Conservation (phyloP, 495 filamentous ascomycete species). For the Schizothecium vesticola region DNA sequence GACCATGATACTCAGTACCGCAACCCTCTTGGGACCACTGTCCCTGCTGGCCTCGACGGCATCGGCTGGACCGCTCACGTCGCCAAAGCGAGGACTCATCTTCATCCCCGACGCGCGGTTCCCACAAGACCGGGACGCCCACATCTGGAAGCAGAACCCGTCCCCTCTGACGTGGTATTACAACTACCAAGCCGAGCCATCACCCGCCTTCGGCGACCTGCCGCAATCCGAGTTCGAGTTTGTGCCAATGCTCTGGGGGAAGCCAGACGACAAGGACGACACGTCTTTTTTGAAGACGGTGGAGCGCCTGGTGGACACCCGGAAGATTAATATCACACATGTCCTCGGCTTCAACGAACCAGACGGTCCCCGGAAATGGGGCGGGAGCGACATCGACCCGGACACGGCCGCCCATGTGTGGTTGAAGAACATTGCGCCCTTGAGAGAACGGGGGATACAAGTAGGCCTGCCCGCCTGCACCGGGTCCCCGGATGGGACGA, state of each 20-base stretch:
- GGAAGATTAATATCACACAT: slow-evolving; percentile 55
- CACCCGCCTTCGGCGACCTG: slow-evolving; percentile 39
- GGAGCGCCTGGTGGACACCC: slow-evolving; percentile 39
- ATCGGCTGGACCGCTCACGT: slow-evolving; percentile 29
- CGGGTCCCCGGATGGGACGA: slow-evolving; percentile 48
- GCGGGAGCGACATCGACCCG: slow-evolving; percentile 56
- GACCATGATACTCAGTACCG: background rate
- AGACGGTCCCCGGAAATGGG: slow-evolving; percentile 46
- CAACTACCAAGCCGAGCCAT: slow-evolving; percentile 58
- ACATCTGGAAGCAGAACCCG: slow-evolving; percentile 48
- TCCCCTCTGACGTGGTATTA: slow-evolving; percentile 76
- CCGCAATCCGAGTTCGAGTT: slow-evolving; percentile 55
- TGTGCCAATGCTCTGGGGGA: slow-evolving; percentile 78
- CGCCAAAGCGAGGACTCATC: slow-evolving; percentile 65
- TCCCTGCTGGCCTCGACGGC: slow-evolving; percentile 11
- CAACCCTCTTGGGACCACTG: background rate
- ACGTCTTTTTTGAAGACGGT: slow-evolving; percentile 53
- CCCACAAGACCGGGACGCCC: slow-evolving; percentile 46
- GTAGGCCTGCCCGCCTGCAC: slow-evolving; percentile 57
- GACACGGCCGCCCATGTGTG: slow-evolving; percentile 56
- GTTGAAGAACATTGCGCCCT: slow-evolving; percentile 61
- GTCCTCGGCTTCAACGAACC: slow-evolving; percentile 75
- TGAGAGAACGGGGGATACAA: slow-evolving; percentile 51
- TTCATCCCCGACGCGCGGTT: slow-evolving; percentile 50
- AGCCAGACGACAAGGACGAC: slow-evolving; percentile 35